Conservation (phyloP, 371 early-diverging fungal species). For the Ordospora pajunii region DNA sequence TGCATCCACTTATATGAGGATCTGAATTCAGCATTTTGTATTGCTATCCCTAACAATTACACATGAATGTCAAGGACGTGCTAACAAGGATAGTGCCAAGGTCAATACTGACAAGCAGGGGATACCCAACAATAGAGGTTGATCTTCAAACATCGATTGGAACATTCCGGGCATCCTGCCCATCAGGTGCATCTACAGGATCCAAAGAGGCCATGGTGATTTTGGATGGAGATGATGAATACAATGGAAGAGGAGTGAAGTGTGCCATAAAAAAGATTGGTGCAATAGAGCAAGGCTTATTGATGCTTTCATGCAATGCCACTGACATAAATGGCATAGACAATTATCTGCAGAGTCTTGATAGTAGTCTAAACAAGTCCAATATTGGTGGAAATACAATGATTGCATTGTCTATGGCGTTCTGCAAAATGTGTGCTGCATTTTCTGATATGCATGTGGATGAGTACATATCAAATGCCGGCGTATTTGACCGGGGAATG, state of each 20-base stretch:
- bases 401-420: slow-evolving; percentile 87
- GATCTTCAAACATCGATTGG: slow-evolving; percentile 79
- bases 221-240: slow-evolving; percentile 72
- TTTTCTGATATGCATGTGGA: slow-evolving; percentile 76
- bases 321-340: slow-evolving; percentile 77
- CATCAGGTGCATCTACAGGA: slow-evolving; percentile 95
- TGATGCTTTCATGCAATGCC: slow-evolving; percentile 67
- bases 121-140: slow-evolving; percentile 95
- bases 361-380: slow-evolving; percentile 80
- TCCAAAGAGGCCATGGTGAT: slow-evolving; percentile 91
- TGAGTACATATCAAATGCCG: slow-evolving; percentile 75
- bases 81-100: slow-evolving; percentile 65
- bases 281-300: slow-evolving; percentile 71
- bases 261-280: slow-evolving; percentile 84
- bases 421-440: slow-evolving; percentile 83
- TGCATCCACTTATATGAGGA: background rate
- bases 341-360: slow-evolving; percentile 73
- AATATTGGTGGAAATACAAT: slow-evolving; percentile 89
- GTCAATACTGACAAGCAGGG: slow-evolving; percentile 94
- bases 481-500: slow-evolving; percentile 67
- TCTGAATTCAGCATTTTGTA: background rate
- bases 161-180: slow-evolving; percentile 84
- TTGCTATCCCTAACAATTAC: background rate
- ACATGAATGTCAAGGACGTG: slow-evolving; percentile 23
- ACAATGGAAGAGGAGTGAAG: slow-evolving; percentile 84